Base-by-base conservation (phyloP, 805 yeast genomes). In the Tetrapisispora pingtungensis region DNA sequence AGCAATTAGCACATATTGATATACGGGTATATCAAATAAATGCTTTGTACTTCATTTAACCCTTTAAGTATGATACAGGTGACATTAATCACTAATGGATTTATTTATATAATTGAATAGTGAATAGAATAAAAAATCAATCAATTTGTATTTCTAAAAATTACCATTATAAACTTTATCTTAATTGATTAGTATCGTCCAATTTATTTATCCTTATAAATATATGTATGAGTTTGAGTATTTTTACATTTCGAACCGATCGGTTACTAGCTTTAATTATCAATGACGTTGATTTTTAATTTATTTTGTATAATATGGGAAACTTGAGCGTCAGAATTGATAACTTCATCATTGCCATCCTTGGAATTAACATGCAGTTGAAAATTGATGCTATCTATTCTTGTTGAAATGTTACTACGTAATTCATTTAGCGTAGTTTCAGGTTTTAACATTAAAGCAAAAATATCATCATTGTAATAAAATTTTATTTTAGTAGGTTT, bases 401-500 rank as follows among this genome's bases (percentile, higher is more conserved):
- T 61, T 44, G 75, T 74, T 40, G 65, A 64, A 43, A 80, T 70
- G 55, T 77, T 79, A 26, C 65, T 58, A 49, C 72, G 71, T 46
- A 80, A 56, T 46, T 76, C 82, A 30, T 62, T 66, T 37, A 75
- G 59, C 4, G 74, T 65, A 41, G 74, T 71, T 48, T 66, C 68
- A 13, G 68, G 56, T 28, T 78, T 77, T 33, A 80, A 65, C 48
- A 78, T 62, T 35, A 84, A 69, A 1, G 87, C 93, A 67, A 84
- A 84, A 14, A 84, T 84, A 57, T 84, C 95, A 55, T 83, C 93
- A 46, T 79, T 80, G 56, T 77, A 83, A 59, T 80, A 84, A 55
- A 84, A 82, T 59, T 84, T 84, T 42, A 84, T 75, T 60, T 84
- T 84, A 1, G 58, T 55, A 3, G 65, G 50, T 45, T 61, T 57